A percentile compares a stretch with the other conserved stretches of the same genome.
phyloP scores from a whole-genome alignment of 2,329 filamentous ascomycete genomes.

The Talaromyces marneffei region DNA sequence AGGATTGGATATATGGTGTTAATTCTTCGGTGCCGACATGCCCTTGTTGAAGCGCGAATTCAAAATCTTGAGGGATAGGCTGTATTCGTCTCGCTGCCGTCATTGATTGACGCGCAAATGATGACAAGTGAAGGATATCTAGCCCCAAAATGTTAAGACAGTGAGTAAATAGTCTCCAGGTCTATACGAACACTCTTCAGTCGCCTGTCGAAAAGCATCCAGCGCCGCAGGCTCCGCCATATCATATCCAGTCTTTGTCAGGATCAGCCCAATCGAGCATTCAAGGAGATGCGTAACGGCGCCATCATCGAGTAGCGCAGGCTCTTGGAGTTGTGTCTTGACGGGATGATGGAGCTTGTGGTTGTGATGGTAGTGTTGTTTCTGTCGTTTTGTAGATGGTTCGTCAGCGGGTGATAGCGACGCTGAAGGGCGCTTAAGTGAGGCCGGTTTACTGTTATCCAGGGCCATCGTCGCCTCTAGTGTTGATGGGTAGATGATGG shows the following conservation, averaged over 20 bases:
- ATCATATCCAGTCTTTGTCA: constrained; percentile 51
- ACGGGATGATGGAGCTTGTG: constrained; percentile 37
- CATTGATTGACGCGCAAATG: constrained; percentile 54
- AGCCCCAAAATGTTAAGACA: background rate
- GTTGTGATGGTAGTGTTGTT: constrained; percentile 38
- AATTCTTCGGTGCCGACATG: constrained; percentile 30
- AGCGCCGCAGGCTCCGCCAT: constrained; percentile 51
- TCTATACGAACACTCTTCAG: constrained; percentile 53
- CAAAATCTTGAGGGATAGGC: constrained; percentile 56
- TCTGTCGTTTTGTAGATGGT: constrained; percentile 28
- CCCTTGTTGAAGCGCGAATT: constrained; percentile 37
- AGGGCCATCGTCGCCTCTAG: constrained; percentile 24
- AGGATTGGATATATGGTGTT: constrained; percentile 27
- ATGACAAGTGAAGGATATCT: constrained; percentile 53
- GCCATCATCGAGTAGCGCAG: constrained; percentile 45
- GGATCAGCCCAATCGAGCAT: constrained; percentile 49
- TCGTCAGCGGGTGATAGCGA: constrained; percentile 18
- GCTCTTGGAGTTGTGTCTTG: constrained; percentile 29
- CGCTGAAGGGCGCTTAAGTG: constrained; percentile 31
- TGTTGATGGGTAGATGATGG: background rate
- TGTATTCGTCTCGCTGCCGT: constrained; percentile 49
- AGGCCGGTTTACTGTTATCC: constrained; percentile 17
- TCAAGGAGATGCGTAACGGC: constrained; percentile 51
- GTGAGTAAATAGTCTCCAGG: too few relatives aligned
- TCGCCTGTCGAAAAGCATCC: constrained; percentile 49